Evolutionary conservation across 2,329 filamentous ascomycete genomes (phyloP).

Genomic region (Fusarium fujikuroi): DNA sequence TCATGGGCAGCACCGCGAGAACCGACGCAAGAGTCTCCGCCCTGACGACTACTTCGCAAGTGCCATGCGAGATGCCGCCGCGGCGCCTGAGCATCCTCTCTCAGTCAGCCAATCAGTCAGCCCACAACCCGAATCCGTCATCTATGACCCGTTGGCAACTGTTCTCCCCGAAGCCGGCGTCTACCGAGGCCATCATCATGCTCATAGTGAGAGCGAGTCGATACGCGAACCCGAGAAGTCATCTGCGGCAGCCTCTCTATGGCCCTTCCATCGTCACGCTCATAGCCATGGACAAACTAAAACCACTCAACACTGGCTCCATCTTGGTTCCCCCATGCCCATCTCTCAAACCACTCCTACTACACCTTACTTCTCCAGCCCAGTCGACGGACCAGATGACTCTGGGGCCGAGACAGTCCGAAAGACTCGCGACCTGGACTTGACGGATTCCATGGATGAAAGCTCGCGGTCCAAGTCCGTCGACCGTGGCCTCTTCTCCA

Average conservation of each 20-base stretch:
- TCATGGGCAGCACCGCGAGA: constrained; percentile 58
- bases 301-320: constrained; percentile 51
- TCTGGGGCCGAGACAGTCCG: constrained; percentile 49
- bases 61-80: constrained; percentile 49
- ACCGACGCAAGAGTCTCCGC: constrained; percentile 64
- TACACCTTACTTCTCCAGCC: constrained; percentile 52
- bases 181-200: constrained; percentile 38
- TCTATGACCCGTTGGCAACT: constrained; percentile 56
- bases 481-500: constrained; percentile 69
- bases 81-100: constrained; percentile 37
- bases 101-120: constrained; percentile 42
- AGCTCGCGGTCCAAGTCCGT: constrained; percentile 69
- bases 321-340: constrained; percentile 47
- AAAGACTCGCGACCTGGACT: constrained; percentile 54
- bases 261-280: constrained; percentile 54
- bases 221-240: constrained; percentile 39
- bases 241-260: constrained; percentile 41
- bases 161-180: constrained; percentile 47
- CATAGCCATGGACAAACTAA: constrained; percentile 56
- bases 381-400: constrained; percentile 55
- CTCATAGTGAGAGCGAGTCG: constrained; percentile 45
- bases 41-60: constrained; percentile 65
- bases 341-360: constrained; percentile 46
- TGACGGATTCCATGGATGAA: constrained; percentile 55
- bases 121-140: constrained; percentile 42